A percentile compares a stretch with the other conserved stretches of the same genome.
These are phyloP conservation scores for Jackrogersella minutella DNA, from an alignment of 495 filamentous ascomycete species.

Conservation along the genomic window DNA sequence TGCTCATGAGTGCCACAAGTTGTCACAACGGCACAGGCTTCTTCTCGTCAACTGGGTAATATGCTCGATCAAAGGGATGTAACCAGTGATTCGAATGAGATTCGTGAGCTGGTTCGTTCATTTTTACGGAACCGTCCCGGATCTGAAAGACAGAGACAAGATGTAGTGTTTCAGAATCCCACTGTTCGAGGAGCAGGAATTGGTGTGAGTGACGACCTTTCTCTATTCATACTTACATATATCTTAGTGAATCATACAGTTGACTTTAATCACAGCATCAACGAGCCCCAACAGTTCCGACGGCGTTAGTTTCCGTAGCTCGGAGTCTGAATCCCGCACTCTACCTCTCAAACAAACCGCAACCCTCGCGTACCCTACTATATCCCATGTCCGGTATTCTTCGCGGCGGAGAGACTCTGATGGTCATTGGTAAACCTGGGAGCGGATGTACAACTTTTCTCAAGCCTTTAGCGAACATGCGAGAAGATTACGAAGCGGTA, in stretches of 20 bases:
- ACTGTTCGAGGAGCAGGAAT: background rate
- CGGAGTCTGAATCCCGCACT: background rate
- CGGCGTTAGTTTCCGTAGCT: background rate
- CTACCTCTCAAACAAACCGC: background rate
- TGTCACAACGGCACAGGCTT: background rate
- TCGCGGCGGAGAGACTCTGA: slow-evolving; percentile 74
- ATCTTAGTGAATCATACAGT: background rate
- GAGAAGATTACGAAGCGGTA: slow-evolving; percentile 71
- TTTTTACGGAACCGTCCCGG: background rate
- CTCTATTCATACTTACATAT: background rate
- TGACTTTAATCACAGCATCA: background rate
- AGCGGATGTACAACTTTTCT: slow-evolving; percentile 81
- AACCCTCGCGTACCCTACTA: slow-evolving; percentile 11
- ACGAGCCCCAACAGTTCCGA: background rate
- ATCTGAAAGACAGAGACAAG: background rate
- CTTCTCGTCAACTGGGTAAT: background rate
- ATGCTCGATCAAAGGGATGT: background rate
- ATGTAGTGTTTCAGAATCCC: background rate
- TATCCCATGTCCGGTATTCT: slow-evolving; percentile 10
- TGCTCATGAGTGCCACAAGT: background rate
- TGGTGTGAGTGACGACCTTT: background rate
- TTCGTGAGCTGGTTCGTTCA: background rate
- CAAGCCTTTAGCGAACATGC: slow-evolving; percentile 77
- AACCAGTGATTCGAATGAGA: background rate
- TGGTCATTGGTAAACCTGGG: slow-evolving; percentile 80